phyloP scores from a whole-genome alignment of 2,329 filamentous ascomycete species.

The Nemania serpens region DNA sequence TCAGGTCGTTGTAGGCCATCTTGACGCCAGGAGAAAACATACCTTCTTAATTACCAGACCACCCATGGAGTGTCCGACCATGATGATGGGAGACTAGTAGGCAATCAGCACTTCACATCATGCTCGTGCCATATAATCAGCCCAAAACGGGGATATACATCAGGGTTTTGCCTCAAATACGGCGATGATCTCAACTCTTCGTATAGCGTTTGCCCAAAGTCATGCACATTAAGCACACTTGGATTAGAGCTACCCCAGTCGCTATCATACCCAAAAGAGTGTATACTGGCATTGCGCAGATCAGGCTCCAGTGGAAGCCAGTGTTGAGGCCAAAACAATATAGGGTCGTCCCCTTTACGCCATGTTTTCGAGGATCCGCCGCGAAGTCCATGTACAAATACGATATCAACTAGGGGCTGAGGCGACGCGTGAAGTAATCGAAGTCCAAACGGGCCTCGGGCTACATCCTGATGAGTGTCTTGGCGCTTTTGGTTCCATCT shows the following conservation, averaged over 20 bases:
- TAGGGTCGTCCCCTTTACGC: constrained; percentile 35
- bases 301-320: constrained; percentile 45
- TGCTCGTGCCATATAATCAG: not conserved
- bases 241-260: constrained; percentile 33
- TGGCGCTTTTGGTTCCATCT: no score
- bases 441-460: no score
- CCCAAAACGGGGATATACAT: not conserved
- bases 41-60: constrained; percentile 16
- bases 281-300: constrained; percentile 37
- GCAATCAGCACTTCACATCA: no score
- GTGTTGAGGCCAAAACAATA: constrained; percentile 47
- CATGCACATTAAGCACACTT: constrained; percentile 36
- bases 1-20: not conserved
- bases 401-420: constrained; percentile 44
- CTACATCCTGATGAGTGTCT: no score
- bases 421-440: constrained; percentile 28
- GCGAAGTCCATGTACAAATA: constrained; percentile 50
- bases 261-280: constrained; percentile 38
- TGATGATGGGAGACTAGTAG: not conserved
- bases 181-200: constrained; percentile 36
- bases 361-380: constrained; percentile 49
- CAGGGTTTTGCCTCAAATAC: not conserved
- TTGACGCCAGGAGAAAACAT: not conserved
- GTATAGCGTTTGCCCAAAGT: constrained; percentile 40
- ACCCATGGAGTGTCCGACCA: constrained; percentile 15